phyloP scores from a whole-genome alignment of 306 rosid species.

The Gleditsia sinensis region DNA sequence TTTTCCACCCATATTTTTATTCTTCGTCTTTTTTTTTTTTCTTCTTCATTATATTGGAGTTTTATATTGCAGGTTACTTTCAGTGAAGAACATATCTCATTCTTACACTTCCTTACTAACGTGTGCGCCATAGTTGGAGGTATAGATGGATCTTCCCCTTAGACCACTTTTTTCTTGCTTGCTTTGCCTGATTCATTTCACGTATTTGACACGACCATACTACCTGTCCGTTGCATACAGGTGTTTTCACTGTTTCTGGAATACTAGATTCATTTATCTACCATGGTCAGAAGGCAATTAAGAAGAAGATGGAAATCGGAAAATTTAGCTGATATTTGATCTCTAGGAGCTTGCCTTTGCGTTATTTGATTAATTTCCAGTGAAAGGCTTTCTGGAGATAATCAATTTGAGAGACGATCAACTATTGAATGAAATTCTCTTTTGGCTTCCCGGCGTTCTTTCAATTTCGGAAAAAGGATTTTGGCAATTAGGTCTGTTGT shows the following conservation, averaged over 20 bases:
- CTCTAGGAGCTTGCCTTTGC: constrained; percentile 20
- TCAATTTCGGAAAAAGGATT: constrained; percentile 42
- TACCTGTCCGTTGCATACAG: constrained; percentile 48
- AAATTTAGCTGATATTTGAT: constrained; percentile 66
- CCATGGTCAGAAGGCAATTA: constrained; percentile 93
- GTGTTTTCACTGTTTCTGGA: constrained; percentile 92
- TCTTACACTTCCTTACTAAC: constrained; percentile 93
- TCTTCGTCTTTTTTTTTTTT: constrained; percentile 1
- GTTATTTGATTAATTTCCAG: constrained; percentile 39
- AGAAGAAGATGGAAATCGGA: constrained; percentile 97
- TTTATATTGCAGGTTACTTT: constrained; percentile 76
- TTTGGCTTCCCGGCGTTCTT: constrained; percentile 39
- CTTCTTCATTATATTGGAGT: background rate
- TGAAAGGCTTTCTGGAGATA: constrained; percentile 46
- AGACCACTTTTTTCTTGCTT: background rate
- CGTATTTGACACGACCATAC: constrained; percentile 1
- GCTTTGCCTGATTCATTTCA: constrained; percentile 15
- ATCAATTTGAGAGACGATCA: constrained; percentile 40
- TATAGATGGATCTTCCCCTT: constrained; percentile 40
- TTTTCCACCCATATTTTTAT: background rate
- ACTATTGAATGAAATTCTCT: constrained; percentile 39
- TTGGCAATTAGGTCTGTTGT: constrained; percentile 24
- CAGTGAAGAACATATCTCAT: constrained; percentile 78
- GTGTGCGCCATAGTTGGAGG: constrained; percentile 99
- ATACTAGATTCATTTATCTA: constrained; percentile 93